Percentiles rank a stretch among this genome's conserved stretches.
These are phyloP conservation scores for Trifolium pratense DNA, from an alignment of 306 rosid genomes.

Conservation along the genomic window DNA sequence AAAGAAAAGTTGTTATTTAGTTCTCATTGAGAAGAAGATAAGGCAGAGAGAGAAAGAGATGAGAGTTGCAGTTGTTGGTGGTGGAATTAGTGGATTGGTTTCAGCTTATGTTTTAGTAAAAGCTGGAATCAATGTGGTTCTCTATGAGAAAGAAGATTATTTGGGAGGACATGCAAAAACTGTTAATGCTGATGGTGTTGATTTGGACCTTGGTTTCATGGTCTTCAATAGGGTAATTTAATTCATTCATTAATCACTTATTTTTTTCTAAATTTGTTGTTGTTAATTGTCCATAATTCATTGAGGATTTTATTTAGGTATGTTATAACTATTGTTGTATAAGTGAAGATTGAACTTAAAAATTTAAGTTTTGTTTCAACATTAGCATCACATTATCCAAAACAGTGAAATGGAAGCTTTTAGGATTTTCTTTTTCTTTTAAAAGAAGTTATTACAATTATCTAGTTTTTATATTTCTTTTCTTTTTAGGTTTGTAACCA, in stretches of 20 bases:
- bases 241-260: neutral
- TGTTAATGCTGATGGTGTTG: conserved; percentile 60
- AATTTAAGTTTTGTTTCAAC: neutral
- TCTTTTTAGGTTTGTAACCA: neutral
- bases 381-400: conserved; percentile 36
- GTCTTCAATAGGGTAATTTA: conserved; percentile 78
- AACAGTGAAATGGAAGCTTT: neutral
- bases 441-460: neutral
- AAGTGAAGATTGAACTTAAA: neutral
- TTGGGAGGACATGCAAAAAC: conserved; percentile 78
- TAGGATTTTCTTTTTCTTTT: neutral
- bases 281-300: no score
- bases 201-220: conserved; percentile 87
- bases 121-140: conserved; percentile 55
- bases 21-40: neutral
- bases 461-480: neutral
- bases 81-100: conserved; percentile 76
- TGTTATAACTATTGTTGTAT: no score
- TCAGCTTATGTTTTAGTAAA: conserved; percentile 61
- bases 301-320: no score
- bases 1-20: neutral
- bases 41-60: conserved; percentile 31
- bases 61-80: conserved; percentile 82
- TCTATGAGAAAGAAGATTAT: conserved; percentile 70
- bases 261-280: neutral